Conservation (phyloP, 257 asterid species). For the Nicotiana attenuata region DNA sequence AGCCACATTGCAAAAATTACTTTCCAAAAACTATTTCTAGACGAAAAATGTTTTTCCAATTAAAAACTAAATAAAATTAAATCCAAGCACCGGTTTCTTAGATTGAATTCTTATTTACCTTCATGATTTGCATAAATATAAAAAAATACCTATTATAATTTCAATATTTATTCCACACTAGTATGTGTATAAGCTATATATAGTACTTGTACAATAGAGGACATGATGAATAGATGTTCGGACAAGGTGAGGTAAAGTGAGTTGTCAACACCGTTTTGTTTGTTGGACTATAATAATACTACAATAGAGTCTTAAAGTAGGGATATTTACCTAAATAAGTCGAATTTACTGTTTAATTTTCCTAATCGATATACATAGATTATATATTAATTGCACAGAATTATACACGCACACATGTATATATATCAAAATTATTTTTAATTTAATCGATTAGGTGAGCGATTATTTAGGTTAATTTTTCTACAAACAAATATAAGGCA, state of each 20-base stretch:
- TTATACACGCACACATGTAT: too few species aligned
- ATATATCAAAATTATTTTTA: too few species aligned
- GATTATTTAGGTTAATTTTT: too few species aligned
- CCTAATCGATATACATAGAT: too few species aligned
- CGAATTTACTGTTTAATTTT: too few species aligned
- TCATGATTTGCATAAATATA: background rate
- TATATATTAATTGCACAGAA: too few species aligned
- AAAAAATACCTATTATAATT: too few species aligned
- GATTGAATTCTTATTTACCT: background rate
- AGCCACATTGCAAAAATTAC: background rate
- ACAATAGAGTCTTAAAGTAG: background rate
- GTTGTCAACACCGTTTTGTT: background rate
- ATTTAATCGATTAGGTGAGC: fast-evolving
- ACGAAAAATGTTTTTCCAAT: too few species aligned
- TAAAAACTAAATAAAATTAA: too few species aligned
- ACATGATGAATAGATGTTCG: background rate
- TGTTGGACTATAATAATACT: background rate
- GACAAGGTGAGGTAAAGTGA: background rate
- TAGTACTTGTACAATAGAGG: background rate
- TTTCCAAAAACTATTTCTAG: background rate
- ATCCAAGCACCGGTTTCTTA: background rate
- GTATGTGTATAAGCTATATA: too few species aligned
- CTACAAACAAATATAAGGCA: too few species aligned
- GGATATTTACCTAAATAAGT: too few species aligned
- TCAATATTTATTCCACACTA: background rate